Conservation (phyloP, 75 land plant genomes). For the Sequoiadendron giganteum region DNA sequence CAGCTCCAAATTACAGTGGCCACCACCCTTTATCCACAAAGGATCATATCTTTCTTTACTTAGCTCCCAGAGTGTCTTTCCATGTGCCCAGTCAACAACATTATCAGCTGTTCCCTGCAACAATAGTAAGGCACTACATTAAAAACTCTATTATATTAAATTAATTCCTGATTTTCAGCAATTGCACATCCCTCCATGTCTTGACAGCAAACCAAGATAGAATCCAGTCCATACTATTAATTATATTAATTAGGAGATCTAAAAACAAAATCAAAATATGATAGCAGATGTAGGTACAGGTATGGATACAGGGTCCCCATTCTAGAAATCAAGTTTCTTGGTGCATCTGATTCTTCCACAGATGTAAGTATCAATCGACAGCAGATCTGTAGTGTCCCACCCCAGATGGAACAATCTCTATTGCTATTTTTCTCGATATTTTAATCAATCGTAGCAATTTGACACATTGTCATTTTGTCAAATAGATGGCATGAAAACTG, state of each 20-base stretch:
- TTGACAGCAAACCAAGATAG: not conserved
- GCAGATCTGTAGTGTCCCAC: no score
- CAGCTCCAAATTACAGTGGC: constrained; percentile 93
- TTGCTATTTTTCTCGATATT: no score
- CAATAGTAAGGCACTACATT: not conserved
- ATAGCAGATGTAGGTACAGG: not conserved
- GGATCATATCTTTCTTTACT: constrained; percentile 86
- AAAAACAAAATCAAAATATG: not conserved
- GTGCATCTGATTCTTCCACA: not conserved
- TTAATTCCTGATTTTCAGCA: not conserved
- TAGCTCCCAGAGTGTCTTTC: constrained; percentile 80
- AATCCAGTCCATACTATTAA: not conserved
- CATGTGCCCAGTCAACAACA: constrained; percentile 90
- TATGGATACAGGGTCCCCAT: not conserved
- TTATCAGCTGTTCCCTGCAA: constrained; percentile 89
- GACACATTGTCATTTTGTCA: no score
- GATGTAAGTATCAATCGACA: not conserved
- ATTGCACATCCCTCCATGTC: not conserved
- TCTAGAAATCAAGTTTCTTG: not conserved
- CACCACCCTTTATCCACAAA: constrained; percentile 90
- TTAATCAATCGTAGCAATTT: no score
- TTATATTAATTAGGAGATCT: not conserved
- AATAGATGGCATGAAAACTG: no score
- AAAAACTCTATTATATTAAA: constrained; percentile 2
- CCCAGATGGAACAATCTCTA: no score